These are phyloP conservation scores for Akanthomyces lecanii DNA, from an alignment of 2,329 filamentous ascomycete genomes.

Conservation along the genomic window DNA sequence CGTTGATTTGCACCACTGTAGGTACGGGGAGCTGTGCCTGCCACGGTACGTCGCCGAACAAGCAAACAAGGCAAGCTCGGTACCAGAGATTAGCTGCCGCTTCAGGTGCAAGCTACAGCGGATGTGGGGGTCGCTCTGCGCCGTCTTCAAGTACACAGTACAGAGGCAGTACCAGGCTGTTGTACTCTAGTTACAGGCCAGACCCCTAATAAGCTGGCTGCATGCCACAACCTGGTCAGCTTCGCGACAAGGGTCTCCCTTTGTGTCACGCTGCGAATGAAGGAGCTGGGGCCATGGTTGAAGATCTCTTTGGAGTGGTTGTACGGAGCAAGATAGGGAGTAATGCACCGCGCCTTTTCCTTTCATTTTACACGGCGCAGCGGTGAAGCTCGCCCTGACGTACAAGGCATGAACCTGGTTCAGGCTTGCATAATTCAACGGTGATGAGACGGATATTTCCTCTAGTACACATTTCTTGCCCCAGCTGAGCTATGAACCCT, in stretches of 20 bases:
- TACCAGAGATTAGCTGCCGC: not conserved
- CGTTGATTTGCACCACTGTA: not conserved
- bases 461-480: not conserved
- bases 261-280: slow-evolving; percentile 8
- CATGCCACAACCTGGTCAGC: not conserved
- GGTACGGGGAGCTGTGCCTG: no score
- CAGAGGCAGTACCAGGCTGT: not conserved
- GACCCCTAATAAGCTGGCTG: not conserved
- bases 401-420: not conserved
- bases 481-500: not conserved
- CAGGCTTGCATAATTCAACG: no score
- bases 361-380: not conserved
- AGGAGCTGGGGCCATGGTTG: not conserved
- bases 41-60: no score
- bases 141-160: not conserved
- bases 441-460: no score
- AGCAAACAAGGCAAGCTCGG: not conserved
- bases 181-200: not conserved
- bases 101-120: not conserved
- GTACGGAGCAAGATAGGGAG: no score
- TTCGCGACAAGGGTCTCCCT: not conserved
- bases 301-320: no score
- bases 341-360: not conserved
- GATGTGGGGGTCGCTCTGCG: not conserved
- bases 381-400: slow-evolving; percentile 1